phyloP scores from a whole-genome alignment of 2,329 filamentous ascomycete genomes.

The Hypoxylon sp. region DNA sequence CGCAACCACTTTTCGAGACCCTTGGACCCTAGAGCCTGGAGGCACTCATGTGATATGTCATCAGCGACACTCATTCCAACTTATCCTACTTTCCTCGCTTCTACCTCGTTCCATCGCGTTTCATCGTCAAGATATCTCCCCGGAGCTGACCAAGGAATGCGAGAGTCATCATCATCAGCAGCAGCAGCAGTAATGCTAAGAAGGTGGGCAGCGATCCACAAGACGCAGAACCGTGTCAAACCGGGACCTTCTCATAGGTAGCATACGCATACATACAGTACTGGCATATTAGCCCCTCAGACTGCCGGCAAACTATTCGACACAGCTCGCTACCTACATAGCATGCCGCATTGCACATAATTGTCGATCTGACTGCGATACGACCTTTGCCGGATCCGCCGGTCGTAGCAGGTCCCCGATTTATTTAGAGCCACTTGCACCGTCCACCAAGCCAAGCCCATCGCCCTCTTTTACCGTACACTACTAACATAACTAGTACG shows the following conservation, averaged over 20 bases:
- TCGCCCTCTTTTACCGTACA: conserved; percentile 1
- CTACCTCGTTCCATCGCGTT: conserved; percentile 2
- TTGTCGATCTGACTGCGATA: conserved; percentile 41
- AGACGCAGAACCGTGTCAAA: conserved; percentile 21
- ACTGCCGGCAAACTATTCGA: conserved; percentile 18
- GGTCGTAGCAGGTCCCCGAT: conserved; percentile 17
- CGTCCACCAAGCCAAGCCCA: conserved; percentile 12
- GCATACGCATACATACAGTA: conserved; percentile 5
- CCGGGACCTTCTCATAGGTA: conserved; percentile 30
- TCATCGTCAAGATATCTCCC: conserved; percentile 14
- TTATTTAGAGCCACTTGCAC: conserved; percentile 11
- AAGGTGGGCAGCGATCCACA: conserved; percentile 16
- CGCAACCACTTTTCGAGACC: not conserved
- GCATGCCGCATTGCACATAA: conserved; percentile 31
- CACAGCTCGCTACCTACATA: not conserved
- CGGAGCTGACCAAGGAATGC: conserved; percentile 15
- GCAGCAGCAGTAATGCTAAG: not conserved
- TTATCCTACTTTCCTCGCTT: not conserved
- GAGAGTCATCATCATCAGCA: conserved; percentile 7
- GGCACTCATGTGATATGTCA: conserved; percentile 16
- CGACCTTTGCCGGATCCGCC: conserved; percentile 33
- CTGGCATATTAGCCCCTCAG: conserved; percentile 14
- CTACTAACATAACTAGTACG: not conserved
- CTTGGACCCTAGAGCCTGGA: conserved; percentile 6
- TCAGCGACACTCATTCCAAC: not conserved